Conservation (phyloP, 2,329 filamentous ascomycete genomes). For the Penicillium sp. region DNA sequence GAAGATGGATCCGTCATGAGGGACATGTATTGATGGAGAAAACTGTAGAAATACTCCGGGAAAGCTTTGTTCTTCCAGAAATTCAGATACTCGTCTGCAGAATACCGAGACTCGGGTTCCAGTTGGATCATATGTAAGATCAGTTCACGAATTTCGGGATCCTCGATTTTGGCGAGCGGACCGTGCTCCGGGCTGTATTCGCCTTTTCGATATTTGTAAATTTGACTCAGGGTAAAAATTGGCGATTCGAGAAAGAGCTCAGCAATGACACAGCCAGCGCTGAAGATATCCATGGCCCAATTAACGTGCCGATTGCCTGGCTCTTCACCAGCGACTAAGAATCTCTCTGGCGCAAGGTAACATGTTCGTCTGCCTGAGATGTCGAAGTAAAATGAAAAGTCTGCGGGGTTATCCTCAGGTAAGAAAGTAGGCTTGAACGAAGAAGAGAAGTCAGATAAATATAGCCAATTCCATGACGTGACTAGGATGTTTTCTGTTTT, state of each 20-base stretch:
- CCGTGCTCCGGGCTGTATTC: conserved; percentile 87
- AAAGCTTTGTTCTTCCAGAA: conserved; percentile 93
- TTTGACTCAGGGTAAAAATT: conserved; percentile 95
- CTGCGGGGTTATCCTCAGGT: conserved; percentile 93
- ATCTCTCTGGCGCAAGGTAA: conserved; percentile 92
- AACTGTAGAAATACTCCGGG: conserved; percentile 95
- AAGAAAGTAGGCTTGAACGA: conserved; percentile 92
- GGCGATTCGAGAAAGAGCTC: conserved; percentile 93
- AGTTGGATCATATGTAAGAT: conserved; percentile 95
- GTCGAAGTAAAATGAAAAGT: conserved; percentile 98
- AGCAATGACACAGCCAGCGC: conserved; percentile 92
- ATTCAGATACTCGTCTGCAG: conserved; percentile 88
- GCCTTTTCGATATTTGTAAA: conserved; percentile 89
- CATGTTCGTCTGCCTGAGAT: conserved; percentile 88
- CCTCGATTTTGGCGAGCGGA: conserved; percentile 81
- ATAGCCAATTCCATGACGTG: conserved; percentile 99
- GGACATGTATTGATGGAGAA: conserved; percentile 96
- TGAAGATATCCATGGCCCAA: conserved; percentile 99
- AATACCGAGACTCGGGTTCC: conserved; percentile 87
- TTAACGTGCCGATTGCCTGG: conserved; percentile 65
- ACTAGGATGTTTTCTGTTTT: conserved; percentile 97
- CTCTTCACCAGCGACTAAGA: conserved; percentile 70
- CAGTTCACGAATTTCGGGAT: conserved; percentile 82
- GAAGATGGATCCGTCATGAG: conserved; percentile 88
- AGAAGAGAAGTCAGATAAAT: conserved; percentile 94